Percentiles rank a stretch among this genome's conserved stretches.
Evolutionary conservation across 306 rosid genomes (phyloP).

Genomic region (Cucumis melo): DNA sequence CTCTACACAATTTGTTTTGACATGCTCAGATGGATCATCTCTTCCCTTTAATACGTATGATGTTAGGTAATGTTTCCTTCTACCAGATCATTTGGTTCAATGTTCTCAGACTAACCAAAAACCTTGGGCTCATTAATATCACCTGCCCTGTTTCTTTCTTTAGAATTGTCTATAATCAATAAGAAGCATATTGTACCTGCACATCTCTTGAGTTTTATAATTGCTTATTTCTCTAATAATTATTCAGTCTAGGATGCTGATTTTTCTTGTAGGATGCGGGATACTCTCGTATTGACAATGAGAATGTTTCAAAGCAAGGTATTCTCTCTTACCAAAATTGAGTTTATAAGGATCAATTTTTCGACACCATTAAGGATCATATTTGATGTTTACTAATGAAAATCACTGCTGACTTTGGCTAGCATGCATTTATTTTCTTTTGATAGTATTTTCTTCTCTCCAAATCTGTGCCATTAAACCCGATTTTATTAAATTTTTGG

Average conservation of each 20-base stretch:
- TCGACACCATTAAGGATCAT: neutral
- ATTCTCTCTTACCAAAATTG: slow-evolving; percentile 8
- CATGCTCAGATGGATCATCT: slow-evolving; percentile 67
- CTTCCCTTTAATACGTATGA: slow-evolving; percentile 41
- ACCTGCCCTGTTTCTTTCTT: neutral
- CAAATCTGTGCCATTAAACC: neutral
- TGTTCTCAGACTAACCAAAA: neutral
- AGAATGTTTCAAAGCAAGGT: slow-evolving; percentile 91
- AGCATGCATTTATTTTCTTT: neutral
- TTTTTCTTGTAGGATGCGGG: slow-evolving; percentile 63
- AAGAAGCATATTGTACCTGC: neutral
- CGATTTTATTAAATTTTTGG: neutral
- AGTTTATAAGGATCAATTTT: neutral
- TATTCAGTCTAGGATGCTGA: slow-evolving; percentile 1
- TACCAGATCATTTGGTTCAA: neutral
- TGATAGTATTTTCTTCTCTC: neutral
- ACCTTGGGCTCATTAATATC: neutral
- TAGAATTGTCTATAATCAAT: neutral
- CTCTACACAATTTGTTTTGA: slow-evolving; percentile 71
- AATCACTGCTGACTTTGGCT: neutral
- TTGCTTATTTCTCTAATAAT: neutral
- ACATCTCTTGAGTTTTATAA: neutral
- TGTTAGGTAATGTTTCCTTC: slow-evolving; percentile 41
- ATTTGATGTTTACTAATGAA: neutral
- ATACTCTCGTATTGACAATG: slow-evolving; percentile 81